Evolutionary conservation across 2,329 filamentous ascomycete genomes (phyloP), one percentile per base, ranked within the genome.

Genomic region (Sporothrix variecibatus): DNA sequence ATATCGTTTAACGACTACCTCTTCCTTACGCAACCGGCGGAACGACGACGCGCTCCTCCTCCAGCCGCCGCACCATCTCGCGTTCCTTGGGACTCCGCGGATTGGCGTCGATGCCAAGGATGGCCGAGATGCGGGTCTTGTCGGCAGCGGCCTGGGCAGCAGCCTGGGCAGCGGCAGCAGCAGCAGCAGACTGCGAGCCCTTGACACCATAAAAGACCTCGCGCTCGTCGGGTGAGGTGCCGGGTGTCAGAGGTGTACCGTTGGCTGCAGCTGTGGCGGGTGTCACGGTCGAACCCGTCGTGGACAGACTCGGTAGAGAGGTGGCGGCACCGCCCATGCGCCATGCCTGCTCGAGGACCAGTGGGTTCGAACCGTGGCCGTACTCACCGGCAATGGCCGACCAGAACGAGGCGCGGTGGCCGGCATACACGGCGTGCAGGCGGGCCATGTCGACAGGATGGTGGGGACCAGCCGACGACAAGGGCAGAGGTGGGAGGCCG

Each of bases 361-460:
- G 85, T 1, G 92, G 88, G 68, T 88, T 90, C 1, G 86, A 86
- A 46, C 89, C 88, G 17, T 84, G 81, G 72, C 92, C 92, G 79
- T 95, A 95, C 78, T 94, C 92, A 34, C 88, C 84, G 40, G 92
- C 92, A 49, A 95, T 87, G 67, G 88, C 86, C 46, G 88, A 85
- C 93, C 93, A 95, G 83, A 95, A 95, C 9, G 88, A 87, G 70
- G 87, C 85, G 60, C 92, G 89, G 82, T 94, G 92, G 8, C 88
- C 84, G 71, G 90, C 87, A 82, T 95, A 95, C 77, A 94, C 88
- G 75, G 88, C 86, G 67, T 90, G 88, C 31, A 95, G 89, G 67
- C 92, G 91, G 38, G 87, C 84, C 78, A 90, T 86, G 81, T 93
- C 90, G 76, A 92, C 86, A 76, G 86, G 84, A 75, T 84, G 80